Evolutionary conservation across 352 stramenopile species (phyloP).

Genomic region (Pythium sp.): DNA sequence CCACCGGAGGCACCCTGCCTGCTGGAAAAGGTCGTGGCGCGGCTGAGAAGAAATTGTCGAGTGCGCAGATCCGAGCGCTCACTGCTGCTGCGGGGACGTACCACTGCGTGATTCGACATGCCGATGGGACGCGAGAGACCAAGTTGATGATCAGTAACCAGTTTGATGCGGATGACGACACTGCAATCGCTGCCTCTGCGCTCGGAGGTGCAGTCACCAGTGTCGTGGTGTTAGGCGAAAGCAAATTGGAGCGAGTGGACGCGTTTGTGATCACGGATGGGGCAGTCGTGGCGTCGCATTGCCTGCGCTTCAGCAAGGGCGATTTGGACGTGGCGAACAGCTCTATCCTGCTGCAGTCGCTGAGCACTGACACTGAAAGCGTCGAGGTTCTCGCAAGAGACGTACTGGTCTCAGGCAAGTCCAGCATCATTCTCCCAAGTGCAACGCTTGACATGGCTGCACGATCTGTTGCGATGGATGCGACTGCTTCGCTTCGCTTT

Average conservation of each 20-base stretch:
- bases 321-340: slow-evolving; percentile 47
- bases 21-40: slow-evolving; percentile 20
- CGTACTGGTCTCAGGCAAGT: slow-evolving; percentile 39
- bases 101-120: slow-evolving; percentile 54
- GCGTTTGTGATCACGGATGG: slow-evolving; percentile 43
- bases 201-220: slow-evolving; percentile 50
- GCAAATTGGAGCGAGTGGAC: slow-evolving; percentile 24
- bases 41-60: slow-evolving; percentile 31
- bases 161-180: slow-evolving; percentile 19
- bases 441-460: slow-evolving; percentile 35
- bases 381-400: slow-evolving; percentile 31
- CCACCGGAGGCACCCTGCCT: slow-evolving; percentile 42
- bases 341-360: slow-evolving; percentile 45
- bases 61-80: slow-evolving; percentile 41
- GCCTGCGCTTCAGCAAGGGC: slow-evolving; percentile 28
- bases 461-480: slow-evolving; percentile 52
- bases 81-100: slow-evolving; percentile 56
- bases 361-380: background rate
- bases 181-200: background rate
- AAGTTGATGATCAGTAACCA: slow-evolving; percentile 43
- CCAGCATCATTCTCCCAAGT: slow-evolving; percentile 39
- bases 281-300: slow-evolving; percentile 42
- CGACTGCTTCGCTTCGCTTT: slow-evolving; percentile 40
- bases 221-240: slow-evolving; percentile 24
- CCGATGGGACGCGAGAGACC: slow-evolving; percentile 42